Percentiles rank a stretch among this genome's conserved stretches.
Conservation (phyloP, 306 rosid species). For the Pachyrhizus erosus region DNA sequence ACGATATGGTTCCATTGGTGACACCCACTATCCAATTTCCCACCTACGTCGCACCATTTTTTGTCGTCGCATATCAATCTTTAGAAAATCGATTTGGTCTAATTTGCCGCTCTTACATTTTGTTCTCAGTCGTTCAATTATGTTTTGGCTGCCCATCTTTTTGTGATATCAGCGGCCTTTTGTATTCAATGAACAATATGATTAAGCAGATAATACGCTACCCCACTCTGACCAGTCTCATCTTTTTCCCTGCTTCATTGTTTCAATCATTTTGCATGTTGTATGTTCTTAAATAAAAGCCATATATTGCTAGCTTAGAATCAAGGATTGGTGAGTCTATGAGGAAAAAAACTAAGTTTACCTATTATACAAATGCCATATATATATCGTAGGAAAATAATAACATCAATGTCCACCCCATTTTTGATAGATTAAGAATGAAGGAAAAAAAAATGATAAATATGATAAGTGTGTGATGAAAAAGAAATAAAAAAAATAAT, state of each 20-base stretch:
- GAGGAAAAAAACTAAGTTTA: background rate
- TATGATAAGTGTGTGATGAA: background rate
- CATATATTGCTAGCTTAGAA: background rate
- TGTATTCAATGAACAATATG: background rate
- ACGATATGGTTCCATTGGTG: background rate
- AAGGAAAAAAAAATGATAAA: background rate
- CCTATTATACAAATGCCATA: background rate
- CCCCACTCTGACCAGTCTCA: background rate
- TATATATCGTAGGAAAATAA: background rate
- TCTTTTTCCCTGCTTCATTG: background rate
- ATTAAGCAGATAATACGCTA: background rate
- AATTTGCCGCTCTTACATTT: slow-evolving; percentile 16
- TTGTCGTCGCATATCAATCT: background rate
- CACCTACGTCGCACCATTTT: slow-evolving; percentile 14
- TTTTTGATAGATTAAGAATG: background rate
- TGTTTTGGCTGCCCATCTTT: background rate
- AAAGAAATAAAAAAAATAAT: background rate
- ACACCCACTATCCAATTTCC: background rate
- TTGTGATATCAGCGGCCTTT: background rate
- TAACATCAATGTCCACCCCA: too few relatives aligned
- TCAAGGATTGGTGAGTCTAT: background rate
- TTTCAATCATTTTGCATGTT: slow-evolving; percentile 12
- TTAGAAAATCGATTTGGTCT: background rate
- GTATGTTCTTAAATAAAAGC: background rate
- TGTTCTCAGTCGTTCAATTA: slow-evolving; percentile 27